Percentiles rank a stretch among this genome's conserved stretches.
Evolutionary conservation across 2,329 filamentous ascomycete species (phyloP).

Genomic region (Microdochium nivale): DNA sequence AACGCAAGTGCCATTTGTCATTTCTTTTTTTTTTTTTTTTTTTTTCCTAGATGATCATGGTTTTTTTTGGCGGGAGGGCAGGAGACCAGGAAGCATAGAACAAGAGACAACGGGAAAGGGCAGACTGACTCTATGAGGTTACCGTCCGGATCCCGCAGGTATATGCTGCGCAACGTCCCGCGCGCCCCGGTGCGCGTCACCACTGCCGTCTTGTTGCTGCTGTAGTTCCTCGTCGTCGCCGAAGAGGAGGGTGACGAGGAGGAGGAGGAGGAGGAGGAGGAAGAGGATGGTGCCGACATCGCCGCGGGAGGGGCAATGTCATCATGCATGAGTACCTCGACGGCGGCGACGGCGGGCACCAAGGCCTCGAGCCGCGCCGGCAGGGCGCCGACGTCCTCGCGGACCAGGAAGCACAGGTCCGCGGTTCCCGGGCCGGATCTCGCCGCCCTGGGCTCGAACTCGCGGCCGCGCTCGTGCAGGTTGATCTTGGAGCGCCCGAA

Average conservation of each 20-base stretch:
- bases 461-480: constrained; percentile 46
- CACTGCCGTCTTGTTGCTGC: constrained; percentile 19
- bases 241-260: background rate
- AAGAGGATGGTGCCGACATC: too few relatives aligned
- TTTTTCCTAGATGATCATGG: too few relatives aligned
- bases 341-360: too few relatives aligned
- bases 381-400: constrained; percentile 38
- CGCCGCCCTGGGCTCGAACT: constrained; percentile 51
- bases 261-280: too few relatives aligned
- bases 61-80: background rate
- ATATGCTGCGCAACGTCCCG: constrained; percentile 47
- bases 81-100: too few relatives aligned
- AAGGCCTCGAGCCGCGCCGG: constrained; percentile 28
- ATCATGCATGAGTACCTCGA: constrained; percentile 29
- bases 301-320: too few relatives aligned
- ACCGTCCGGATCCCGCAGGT: constrained; percentile 52
- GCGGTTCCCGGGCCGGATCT: constrained; percentile 45
- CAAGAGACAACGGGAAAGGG: background rate
- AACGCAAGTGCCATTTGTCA: background rate
- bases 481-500: constrained; percentile 56
- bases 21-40: too few relatives aligned
- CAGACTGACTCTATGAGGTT: constrained; percentile 51
- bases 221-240: background rate
- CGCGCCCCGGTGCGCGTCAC: constrained; percentile 47
- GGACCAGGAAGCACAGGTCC: constrained; percentile 51